Conservation (phyloP, 108 stramenopile species). For the Cyclotella choctawhatcheeana region DNA sequence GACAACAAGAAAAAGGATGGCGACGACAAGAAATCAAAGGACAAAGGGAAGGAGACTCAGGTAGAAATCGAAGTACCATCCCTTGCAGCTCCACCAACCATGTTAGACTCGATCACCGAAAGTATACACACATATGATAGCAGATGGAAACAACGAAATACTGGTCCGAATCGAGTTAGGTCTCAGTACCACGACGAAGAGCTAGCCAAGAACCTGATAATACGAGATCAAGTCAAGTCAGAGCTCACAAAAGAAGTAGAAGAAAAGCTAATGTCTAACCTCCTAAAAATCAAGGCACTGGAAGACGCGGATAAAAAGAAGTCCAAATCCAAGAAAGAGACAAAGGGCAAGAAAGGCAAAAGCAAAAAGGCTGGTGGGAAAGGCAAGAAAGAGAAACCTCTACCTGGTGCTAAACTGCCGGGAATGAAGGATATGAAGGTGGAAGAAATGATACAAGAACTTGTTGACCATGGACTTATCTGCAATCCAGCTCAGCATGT, state of each 20-base stretch:
- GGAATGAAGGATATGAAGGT: conserved; percentile 69
- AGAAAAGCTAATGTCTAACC: conserved; percentile 70
- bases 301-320: conserved; percentile 57
- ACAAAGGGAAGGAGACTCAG: conserved; percentile 22
- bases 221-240: conserved; percentile 65
- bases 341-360: conserved; percentile 54
- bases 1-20: conserved; percentile 30
- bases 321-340: conserved; percentile 51
- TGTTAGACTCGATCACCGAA: conserved; percentile 51
- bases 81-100: conserved; percentile 54
- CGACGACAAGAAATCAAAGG: neutral
- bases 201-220: conserved; percentile 64
- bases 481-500: conserved; percentile 14
- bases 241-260: conserved; percentile 69
- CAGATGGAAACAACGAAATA: conserved; percentile 72
- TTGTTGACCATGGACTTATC: conserved; percentile 69
- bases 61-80: conserved; percentile 47
- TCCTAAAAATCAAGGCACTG: conserved; percentile 73
- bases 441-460: conserved; percentile 66
- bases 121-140: conserved; percentile 51
- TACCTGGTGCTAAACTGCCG: conserved; percentile 76
- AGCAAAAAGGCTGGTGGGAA: conserved; percentile 54
- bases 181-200: conserved; percentile 78
- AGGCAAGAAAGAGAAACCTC: conserved; percentile 77
- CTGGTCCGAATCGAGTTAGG: conserved; percentile 63